A percentile compares a stretch with the other conserved stretches of the same genome.
These are phyloP conservation scores for Bacidia gigantensis DNA, from an alignment of 495 filamentous ascomycete species.

Conservation along the genomic window DNA sequence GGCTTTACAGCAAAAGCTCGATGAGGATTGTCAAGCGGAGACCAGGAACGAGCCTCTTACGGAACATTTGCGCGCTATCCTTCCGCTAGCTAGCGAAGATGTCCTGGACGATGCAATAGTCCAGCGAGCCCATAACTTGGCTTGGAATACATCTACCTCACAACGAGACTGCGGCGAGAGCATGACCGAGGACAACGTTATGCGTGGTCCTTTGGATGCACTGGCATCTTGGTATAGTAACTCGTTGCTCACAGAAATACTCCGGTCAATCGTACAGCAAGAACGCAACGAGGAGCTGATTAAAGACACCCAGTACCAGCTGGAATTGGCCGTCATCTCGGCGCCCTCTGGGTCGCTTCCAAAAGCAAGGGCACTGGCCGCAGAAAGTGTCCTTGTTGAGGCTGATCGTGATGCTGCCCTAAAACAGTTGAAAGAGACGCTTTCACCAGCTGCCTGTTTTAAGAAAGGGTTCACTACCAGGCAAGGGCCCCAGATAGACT, in stretches of 20 bases:
- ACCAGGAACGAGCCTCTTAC: constrained; percentile 50
- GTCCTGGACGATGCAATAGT: constrained; percentile 65
- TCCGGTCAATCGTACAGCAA: constrained; percentile 49
- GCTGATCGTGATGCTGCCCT: constrained; percentile 33
- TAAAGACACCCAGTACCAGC: constrained; percentile 36
- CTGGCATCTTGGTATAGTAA: constrained; percentile 85
- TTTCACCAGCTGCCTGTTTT: constrained; percentile 25
- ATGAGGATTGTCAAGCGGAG: constrained; percentile 27
- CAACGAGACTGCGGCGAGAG: constrained; percentile 46
- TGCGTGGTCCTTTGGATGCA: constrained; percentile 78
- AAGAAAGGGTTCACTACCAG: too few species aligned
- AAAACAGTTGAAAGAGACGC: constrained; percentile 32
- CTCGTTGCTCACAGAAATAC: constrained; percentile 54
- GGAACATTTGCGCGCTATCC: constrained; percentile 55
- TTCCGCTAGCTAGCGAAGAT: constrained; percentile 64
- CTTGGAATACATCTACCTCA: constrained; percentile 70
- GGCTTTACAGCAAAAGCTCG: constrained; percentile 44
- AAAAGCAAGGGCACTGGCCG: constrained; percentile 64
- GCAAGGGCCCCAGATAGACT: background rate
- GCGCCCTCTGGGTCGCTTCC: constrained; percentile 69
- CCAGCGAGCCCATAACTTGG: constrained; percentile 80
- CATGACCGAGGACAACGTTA: constrained; percentile 74
- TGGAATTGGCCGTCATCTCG: constrained; percentile 55
- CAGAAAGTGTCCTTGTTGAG: constrained; percentile 39
- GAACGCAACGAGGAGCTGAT: constrained; percentile 25